Evolutionary conservation across 257 asterid species (phyloP), one percentile per base, ranked within the genome.

Genomic region (Solanum etuberosum): DNA sequence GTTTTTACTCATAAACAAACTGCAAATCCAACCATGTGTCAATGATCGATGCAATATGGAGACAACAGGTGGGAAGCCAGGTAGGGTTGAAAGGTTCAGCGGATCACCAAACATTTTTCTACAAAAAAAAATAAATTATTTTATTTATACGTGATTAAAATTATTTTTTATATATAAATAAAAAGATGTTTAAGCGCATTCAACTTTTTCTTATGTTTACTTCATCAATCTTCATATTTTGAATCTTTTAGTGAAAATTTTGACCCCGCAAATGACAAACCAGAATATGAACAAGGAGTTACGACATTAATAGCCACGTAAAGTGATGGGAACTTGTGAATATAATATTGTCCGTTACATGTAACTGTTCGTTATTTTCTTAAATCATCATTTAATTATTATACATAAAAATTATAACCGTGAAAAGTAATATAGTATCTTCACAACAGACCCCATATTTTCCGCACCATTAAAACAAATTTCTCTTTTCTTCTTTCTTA

Each of bases 401-500:
- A 2, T n/a, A 43, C 12, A 81, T 20, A 46, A 12, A 73, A 46
- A 48, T 18, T 25, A 48, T 48, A 46, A 18, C 68, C 31, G 12
- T 10, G 20, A 5, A 81, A 81, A 29, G 43, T 4, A 48, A 29
- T 18, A 81, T 81, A 81, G 68, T 37, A 23, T 12, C 3, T 14
- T 11, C 42, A 34, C 38, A 85, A 87, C 88, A 3, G 61, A 81
- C 81, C 90, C 90, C 91, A 70, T 63, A 3, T 34, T 89, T 72
- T 89, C 83, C 85, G 91, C 91, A 65, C 88, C 88, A 71, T 84
- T 72, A 42, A 70, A 87, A 78, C 83, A 65, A 31, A 67, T 21
- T 31, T 11, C 16, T n/a, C 20, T 34, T 37, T 59, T 32, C 18
- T 35, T 16, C 61, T 25, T 31, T 78, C 82, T 46, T 38, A 25